phyloP scores from a whole-genome alignment of 2,329 filamentous ascomycete species.

The Mycogone perniciosa region DNA sequence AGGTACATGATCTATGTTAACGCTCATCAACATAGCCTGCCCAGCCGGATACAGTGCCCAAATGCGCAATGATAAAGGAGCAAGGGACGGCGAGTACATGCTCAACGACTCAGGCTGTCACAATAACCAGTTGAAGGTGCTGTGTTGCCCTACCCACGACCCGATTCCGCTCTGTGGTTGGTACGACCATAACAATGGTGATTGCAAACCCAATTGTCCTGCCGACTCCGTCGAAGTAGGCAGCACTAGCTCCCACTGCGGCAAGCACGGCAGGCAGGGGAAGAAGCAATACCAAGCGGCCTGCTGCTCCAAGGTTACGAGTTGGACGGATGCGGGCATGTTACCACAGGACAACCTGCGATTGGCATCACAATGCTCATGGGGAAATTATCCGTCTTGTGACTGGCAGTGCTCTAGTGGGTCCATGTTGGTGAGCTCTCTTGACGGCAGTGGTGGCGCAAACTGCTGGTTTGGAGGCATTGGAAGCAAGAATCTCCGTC shows the following conservation, averaged over 20 bases:
- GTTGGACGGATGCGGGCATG: background rate
- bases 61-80: background rate
- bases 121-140: background rate
- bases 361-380: background rate
- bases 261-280: background rate
- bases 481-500: background rate
- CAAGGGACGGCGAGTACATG: constrained; percentile 1
- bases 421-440: background rate
- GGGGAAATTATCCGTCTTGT: background rate
- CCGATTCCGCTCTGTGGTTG: background rate
- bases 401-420: background rate
- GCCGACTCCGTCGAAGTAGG: background rate
- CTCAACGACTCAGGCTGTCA: background rate
- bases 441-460: background rate
- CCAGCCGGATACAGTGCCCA: background rate
- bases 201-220: background rate
- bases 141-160: background rate
- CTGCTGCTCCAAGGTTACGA: background rate
- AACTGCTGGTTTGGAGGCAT: background rate
- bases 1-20: background rate
- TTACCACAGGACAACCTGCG: background rate
- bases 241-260: background rate
- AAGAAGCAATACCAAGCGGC: background rate
- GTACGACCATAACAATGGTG: background rate
- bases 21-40: background rate